Evolutionary conservation across 1,139 yeast species (phyloP).

Genomic region (Taphrina flavorubra): DNA sequence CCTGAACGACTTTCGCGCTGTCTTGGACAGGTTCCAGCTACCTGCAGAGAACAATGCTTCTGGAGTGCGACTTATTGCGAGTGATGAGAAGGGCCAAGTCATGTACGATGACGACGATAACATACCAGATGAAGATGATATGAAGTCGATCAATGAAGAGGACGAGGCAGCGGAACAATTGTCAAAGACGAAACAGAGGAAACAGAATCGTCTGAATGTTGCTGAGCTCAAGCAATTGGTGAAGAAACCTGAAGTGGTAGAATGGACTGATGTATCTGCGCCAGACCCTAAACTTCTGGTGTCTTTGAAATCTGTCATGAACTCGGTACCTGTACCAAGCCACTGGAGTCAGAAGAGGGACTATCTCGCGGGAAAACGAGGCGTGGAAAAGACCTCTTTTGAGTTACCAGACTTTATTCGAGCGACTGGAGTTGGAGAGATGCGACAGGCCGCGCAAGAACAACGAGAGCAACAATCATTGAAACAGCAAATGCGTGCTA

Average conservation of each 20-base stretch:
- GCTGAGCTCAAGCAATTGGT: conserved; percentile 69
- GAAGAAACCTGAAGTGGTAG: conserved; percentile 72
- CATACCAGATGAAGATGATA: conserved; percentile 44
- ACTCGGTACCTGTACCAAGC: conserved; percentile 75
- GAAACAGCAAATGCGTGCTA: conserved; percentile 77
- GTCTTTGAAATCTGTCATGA: conserved; percentile 67
- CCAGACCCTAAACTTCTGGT: conserved; percentile 73
- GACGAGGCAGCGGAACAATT: conserved; percentile 46
- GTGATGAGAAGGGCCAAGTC: conserved; percentile 50
- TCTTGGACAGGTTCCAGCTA: conserved; percentile 26
- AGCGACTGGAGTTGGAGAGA: conserved; percentile 85
- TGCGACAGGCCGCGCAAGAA: conserved; percentile 63
- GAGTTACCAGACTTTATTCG: conserved; percentile 76
- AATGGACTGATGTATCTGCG: conserved; percentile 88
- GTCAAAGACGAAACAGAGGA: conserved; percentile 58
- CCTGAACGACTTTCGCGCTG: conserved; percentile 26
- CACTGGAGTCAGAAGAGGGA: conserved; percentile 88
- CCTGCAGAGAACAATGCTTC: conserved; percentile 13
- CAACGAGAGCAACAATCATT: conserved; percentile 62
- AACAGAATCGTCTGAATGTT: conserved; percentile 65
- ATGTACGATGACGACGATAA: conserved; percentile 53
- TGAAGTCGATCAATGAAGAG: conserved; percentile 47
- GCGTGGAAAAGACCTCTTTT: conserved; percentile 74
- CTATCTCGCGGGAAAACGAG: conserved; percentile 72
- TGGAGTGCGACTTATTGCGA: conserved; percentile 27